phyloP scores from a whole-genome alignment of 768 basidiomycete species.

The Holtermanniella nyarrowii region DNA sequence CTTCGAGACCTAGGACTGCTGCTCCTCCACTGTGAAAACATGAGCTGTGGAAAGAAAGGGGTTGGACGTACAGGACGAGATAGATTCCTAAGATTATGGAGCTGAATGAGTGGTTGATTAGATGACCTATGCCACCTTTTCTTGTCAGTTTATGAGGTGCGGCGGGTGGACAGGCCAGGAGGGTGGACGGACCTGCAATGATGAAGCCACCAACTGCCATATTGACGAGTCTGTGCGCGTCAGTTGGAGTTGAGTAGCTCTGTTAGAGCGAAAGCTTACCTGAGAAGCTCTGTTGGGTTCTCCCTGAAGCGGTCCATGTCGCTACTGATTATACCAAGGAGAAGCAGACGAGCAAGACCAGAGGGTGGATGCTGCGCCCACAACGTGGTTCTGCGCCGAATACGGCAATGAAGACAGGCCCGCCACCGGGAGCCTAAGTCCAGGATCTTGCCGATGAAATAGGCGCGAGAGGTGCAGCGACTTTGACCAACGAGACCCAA shows the following conservation, averaged over 20 bases:
- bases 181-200: constrained; percentile 12
- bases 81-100: constrained; percentile 41
- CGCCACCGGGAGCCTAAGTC: background rate
- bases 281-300: constrained; percentile 35
- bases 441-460: background rate
- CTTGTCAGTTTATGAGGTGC: background rate
- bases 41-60: background rate
- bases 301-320: constrained; percentile 33
- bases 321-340: background rate
- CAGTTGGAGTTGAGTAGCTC: constrained; percentile 1
- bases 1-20: constrained; percentile 34
- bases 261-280: constrained; percentile 13
- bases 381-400: background rate
- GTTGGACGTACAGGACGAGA: constrained; percentile 23
- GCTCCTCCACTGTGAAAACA: constrained; percentile 25
- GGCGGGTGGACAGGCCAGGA: too few relatives aligned
- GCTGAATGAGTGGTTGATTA: constrained; percentile 38
- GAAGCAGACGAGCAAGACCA: background rate
- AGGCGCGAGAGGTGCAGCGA: background rate
- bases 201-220: constrained; percentile 37
- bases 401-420: background rate
- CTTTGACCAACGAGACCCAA: background rate
- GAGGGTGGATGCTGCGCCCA: background rate
- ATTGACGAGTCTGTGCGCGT: constrained; percentile 23
- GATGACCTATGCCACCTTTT: constrained; percentile 28